Evolutionary conservation across 2,329 filamentous ascomycete species (phyloP).

Genomic region (Calonectria honghensis): DNA sequence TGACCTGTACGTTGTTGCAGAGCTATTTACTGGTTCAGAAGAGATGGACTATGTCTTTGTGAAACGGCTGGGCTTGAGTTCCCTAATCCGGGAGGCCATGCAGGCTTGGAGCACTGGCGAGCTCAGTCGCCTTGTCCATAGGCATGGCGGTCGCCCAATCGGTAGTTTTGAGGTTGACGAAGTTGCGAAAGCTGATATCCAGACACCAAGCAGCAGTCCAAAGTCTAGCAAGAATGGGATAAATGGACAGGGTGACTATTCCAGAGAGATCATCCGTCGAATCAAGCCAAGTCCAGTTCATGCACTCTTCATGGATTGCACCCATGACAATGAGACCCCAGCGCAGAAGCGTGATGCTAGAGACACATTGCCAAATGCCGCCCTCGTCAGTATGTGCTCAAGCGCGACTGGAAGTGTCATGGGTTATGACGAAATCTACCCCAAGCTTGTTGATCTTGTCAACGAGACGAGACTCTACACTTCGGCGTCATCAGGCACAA

Average conservation of each 20-base stretch:
- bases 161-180: conserved; percentile 98
- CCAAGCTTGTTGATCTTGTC: conserved; percentile 93
- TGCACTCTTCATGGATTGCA: conserved; percentile 99
- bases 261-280: conserved; percentile 81
- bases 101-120: conserved; percentile 97
- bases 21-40: conserved; percentile 96
- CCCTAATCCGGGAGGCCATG: conserved; percentile 97
- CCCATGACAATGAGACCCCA: conserved; percentile 97
- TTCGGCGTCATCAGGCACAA: conserved; percentile 80
- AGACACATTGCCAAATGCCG: conserved; percentile 95
- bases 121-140: conserved; percentile 93
- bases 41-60: conserved; percentile 98
- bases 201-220: conserved; percentile 57
- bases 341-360: conserved; percentile 95
- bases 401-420: conserved; percentile 97
- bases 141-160: conserved; percentile 94
- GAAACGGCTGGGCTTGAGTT: conserved; percentile 91
- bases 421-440: conserved; percentile 98
- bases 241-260: conserved; percentile 59
- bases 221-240: conserved; percentile 51
- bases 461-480: conserved; percentile 90
- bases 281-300: conserved; percentile 94
- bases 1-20: conserved; percentile 92
- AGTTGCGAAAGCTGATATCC: conserved; percentile 77
- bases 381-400: conserved; percentile 95